Base-by-base conservation (phyloP, 768 basidiomycete genomes). In the Coprinellus micaceus region DNA sequence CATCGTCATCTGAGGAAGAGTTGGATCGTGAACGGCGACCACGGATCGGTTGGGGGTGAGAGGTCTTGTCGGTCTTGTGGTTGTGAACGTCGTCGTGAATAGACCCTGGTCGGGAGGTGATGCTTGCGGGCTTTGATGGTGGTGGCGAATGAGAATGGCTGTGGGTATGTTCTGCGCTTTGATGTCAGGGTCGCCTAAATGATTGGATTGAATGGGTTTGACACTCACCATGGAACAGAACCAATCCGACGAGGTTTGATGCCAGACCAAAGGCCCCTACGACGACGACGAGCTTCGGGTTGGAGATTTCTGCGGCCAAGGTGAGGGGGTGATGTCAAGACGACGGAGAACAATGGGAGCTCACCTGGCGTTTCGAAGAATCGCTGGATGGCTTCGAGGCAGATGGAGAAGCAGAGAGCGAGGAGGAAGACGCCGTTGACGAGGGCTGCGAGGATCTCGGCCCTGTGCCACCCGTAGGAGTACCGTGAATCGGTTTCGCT, bases 391-490 rank as follows among this genome's bases (percentile, higher is more conserved):
- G 97, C 95, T 68, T 99, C 96, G 63, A 98, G 74, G 45, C 82
- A 86, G 61, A 99, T 98, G 4, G 94, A 94, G 72, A 98, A 94
- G 73, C 97, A 99, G 0, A 98, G 82, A 0, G 97, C 97, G 41
- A 98, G 81, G 5, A 99, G 82, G 76, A 98, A 98, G 54, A 98
- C 94, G 51, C 97, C 97, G 65, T 99, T 99, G 62, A 98, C 74
- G 44, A 98, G 79, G 0, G 97, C 97, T 21, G 94, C 95, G 6
- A 98, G 81, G 59, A 97, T 95, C 67, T 97, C 95, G 17, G 97
- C 97, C 59, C 97, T 81, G 71, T 98, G 95, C 96, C 95, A 98
- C n/a, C 95, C 96, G 68, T 98, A 98, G 4, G 96, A 94, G 71
- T 97, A 97, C 49, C 85, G 82, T 26, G 88, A 81, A 71, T 88